Percentiles rank a stretch among this genome's conserved stretches.
These are phyloP conservation scores for Aspergillus caelatus DNA, from an alignment of 2,329 filamentous ascomycete species.

Conservation along the genomic window DNA sequence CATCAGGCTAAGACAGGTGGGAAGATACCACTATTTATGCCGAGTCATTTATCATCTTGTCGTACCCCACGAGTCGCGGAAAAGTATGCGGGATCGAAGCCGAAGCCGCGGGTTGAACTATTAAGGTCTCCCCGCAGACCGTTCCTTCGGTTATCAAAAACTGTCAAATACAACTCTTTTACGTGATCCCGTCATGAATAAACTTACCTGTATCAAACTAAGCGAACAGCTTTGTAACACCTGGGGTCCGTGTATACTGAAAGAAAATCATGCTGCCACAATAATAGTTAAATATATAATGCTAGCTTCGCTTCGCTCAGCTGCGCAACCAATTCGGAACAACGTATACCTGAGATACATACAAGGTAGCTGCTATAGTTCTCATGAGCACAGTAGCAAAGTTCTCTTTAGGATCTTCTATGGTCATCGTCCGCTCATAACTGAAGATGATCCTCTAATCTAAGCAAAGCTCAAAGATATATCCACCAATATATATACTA, in stretches of 20 bases:
- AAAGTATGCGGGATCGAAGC: constrained; percentile 20
- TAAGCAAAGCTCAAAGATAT: neutral
- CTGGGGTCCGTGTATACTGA: neutral
- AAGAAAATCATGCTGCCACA: neutral
- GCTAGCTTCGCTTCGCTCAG: no score
- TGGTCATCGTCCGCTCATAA: neutral
- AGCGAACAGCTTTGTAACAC: neutral
- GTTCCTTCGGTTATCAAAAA: neutral
- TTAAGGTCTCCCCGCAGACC: neutral
- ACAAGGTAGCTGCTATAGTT: neutral
- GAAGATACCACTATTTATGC: constrained; percentile 19
- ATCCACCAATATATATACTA: neutral
- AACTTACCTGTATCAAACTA: neutral
- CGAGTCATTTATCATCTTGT: constrained; percentile 9
- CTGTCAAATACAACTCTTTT: no score
- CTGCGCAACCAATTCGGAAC: neutral
- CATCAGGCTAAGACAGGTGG: neutral
- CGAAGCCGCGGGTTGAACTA: constrained; percentile 2
- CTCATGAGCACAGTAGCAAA: neutral
- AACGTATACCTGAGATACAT: neutral
- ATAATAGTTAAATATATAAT: neutral
- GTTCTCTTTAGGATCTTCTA: neutral
- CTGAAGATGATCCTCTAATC: neutral
- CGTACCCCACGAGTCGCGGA: constrained; percentile 24
- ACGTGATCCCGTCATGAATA: neutral